A percentile compares a stretch with the other conserved stretches of the same genome.
Evolutionary conservation across 352 stramenopile genomes (phyloP).

Genomic region (Globisporangium ultimum): DNA sequence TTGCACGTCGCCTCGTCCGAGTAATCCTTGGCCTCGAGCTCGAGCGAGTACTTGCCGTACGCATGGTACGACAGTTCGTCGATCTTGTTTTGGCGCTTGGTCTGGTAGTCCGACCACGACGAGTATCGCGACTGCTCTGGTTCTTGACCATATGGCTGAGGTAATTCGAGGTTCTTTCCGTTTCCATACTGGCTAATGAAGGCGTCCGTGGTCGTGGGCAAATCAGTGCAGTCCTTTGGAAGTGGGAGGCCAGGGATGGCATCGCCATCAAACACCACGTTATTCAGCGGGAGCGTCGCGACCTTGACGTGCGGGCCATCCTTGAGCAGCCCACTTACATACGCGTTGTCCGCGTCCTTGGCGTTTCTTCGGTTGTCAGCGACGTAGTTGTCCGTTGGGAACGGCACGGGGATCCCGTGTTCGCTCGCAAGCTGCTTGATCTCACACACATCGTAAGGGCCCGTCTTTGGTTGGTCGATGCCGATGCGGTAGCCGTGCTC

Average conservation of each 20-base stretch:
- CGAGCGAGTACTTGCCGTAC: conserved; percentile 56
- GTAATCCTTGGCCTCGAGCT: conserved; percentile 55
- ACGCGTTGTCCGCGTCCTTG: conserved; percentile 11
- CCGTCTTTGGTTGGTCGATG: conserved; percentile 6
- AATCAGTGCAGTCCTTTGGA: background rate
- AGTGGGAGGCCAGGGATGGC: background rate
- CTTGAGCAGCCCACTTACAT: background rate
- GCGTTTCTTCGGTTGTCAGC: conserved; percentile 33
- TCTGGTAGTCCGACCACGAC: conserved; percentile 60
- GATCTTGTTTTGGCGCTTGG: conserved; percentile 27
- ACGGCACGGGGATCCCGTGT: conserved; percentile 38
- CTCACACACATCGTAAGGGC: conserved; percentile 23
- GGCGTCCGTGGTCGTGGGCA: background rate
- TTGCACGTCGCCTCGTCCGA: conserved; percentile 29
- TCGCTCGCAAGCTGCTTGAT: conserved; percentile 29
- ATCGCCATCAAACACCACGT: background rate
- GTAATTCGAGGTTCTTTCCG: no score
- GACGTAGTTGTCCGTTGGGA: conserved; percentile 58
- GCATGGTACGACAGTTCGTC: conserved; percentile 35
- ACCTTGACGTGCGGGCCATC: conserved; percentile 15
- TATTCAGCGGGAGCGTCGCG: background rate
- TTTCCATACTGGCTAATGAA: no score
- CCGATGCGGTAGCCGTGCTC: conserved; percentile 16
- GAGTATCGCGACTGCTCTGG: no score
- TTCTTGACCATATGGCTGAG: no score